phyloP scores from a whole-genome alignment of 2,329 filamentous ascomycete species.

The Trichophyton mentagrophytes region DNA sequence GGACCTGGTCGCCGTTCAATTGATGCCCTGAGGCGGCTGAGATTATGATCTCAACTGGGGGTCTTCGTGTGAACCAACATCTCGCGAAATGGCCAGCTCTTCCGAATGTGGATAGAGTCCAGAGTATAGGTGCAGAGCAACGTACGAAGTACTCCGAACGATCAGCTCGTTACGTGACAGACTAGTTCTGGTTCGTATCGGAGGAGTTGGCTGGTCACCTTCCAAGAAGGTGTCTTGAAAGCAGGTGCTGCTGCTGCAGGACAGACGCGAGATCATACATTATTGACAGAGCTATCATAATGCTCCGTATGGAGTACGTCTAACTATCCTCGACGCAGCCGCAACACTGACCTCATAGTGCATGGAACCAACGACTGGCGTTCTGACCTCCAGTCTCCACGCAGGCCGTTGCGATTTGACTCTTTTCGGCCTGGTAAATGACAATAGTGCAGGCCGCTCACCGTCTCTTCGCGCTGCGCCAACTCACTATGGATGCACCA shows the following conservation, averaged over 20 bases:
- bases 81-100: background rate
- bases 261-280: background rate
- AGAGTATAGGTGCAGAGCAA: background rate
- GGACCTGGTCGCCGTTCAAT: conserved; percentile 2
- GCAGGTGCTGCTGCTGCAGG: background rate
- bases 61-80: background rate
- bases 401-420: background rate
- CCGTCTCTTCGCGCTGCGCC: background rate
- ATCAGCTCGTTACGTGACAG: background rate
- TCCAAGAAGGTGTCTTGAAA: background rate
- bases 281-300: background rate
- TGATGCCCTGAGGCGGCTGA: background rate
- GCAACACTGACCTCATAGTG: conserved; percentile 2
- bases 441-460: background rate
- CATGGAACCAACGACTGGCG: background rate
- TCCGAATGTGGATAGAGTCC: background rate
- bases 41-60: background rate
- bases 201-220: background rate
- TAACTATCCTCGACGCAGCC: background rate
- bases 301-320: background rate
- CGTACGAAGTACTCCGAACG: background rate
- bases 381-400: background rate
- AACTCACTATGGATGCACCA: background rate
- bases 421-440: background rate
- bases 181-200: background rate